Evolutionary conservation across 495 filamentous ascomycete genomes (phyloP), one percentile per base, ranked within the genome.

Genomic region (Achaetomiella virescens): DNA sequence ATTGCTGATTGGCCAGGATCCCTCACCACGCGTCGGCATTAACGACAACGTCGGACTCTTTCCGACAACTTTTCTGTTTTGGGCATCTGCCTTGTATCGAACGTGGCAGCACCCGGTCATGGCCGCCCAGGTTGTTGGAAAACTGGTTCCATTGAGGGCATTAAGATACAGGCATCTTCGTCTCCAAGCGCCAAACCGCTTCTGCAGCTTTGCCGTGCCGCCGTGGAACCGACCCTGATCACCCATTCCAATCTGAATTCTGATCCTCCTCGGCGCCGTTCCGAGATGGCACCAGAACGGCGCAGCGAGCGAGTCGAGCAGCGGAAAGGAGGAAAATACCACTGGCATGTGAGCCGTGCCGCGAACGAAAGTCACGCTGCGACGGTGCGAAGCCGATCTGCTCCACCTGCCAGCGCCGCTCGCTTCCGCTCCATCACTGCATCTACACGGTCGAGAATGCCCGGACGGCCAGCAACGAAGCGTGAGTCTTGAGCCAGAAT

Each of bases 371-470:
- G 55, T 61, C 66, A 2, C 66, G 71, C 1, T 78, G 75, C 45
- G 73, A 77, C 53, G 73, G 74, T 8, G 60, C 25, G 9, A 78
- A 74, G 54, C 74, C 75, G 25, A 69, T 77, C 36, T 77, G 75
- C 63, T 73, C 68, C 17, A 68, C 71, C 7, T 78, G 75, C 33
- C 54, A 55, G 42, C 64, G 69, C 4, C 69, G 73, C 9, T 65
- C 66, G 8, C 63, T 72, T 44, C 51, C 61, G 14, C 66, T 71
- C 18, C 58, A 70, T 15, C 65, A 59, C 21, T 77, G 74, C 41
- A 62, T 74, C 7, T 78, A 73, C 61, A 66, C 71, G 4, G 67
- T 71, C 55, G 64, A 71, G 24, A 65, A 62, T 18, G 53, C 56
- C 2, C 65, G 71, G 10, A 69, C 71, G 7, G 70, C 67, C 0